Evolutionary conservation across 441 rosid genomes (phyloP), one percentile per base, ranked within the genome.

Genomic region (Pelargonium fulgidum): DNA sequence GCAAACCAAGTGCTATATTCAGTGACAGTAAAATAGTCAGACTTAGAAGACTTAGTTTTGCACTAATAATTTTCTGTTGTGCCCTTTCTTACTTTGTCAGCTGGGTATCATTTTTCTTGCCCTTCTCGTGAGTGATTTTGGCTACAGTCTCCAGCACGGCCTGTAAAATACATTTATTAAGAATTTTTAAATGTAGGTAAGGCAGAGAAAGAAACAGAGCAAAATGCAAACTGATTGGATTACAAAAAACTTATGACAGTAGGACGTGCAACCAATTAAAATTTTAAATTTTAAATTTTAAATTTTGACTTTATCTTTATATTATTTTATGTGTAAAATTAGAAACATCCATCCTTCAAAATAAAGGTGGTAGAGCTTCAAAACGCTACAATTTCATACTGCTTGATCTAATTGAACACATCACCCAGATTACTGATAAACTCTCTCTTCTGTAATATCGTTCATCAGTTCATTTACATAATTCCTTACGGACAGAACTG

Each of bases 71-170:
- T 4, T 68, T 56, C 36, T 41, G 41, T 64, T 56, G 39, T 56
- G 62, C 54, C 64, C 24, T 71, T 70, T 62, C 73, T 9, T 87
- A 92, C 98, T 92, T 94, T 14, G 80, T 77, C 75, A 80, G 86
- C 77, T 80, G 83, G 0, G 98, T 87, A 72, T 86, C 98, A 75
- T 94, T 94, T 81, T 80, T 87, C 84, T 89, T 94, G 56, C 64
- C 75, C 80, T 87, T 90, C 72, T 94, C 92, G 63, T 91, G 96
- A 12, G 96, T 89, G 67, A 94, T 81, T 86, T 90, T 95, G 26
- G 93, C 99, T 33, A 92, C 97, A 39, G 96, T 92, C 83, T 92
- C 98, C 79, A 95, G 74, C 16, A 84, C 94, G 75, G 96, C 99
- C 97, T 95, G 84, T 69, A 74, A 70, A 79, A 68, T 70, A 79